phyloP scores from a whole-genome alignment of 2,329 filamentous ascomycete species.

The Calonectria pseudoturangicola region DNA sequence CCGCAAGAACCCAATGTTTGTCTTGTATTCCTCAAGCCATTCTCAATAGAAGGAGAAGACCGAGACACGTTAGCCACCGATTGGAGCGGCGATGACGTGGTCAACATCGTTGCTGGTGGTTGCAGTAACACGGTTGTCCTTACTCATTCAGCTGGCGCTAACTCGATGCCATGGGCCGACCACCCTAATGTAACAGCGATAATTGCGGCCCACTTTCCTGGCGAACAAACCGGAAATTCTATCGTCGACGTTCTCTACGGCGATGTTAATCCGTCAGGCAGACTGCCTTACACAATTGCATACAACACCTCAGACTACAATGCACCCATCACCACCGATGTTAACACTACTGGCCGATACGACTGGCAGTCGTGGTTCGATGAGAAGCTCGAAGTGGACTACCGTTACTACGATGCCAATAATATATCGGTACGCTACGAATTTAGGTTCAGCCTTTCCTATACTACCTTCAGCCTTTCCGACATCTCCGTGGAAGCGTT shows the following conservation, averaged over 20 bases:
- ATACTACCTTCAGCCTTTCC: conserved; percentile 76
- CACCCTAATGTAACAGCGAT: conserved; percentile 80
- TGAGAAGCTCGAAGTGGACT: conserved; percentile 81
- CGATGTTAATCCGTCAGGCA: conserved; percentile 79
- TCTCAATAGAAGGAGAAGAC: conserved; percentile 79
- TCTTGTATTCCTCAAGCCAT: conserved; percentile 78
- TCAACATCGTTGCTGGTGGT: conserved; percentile 77
- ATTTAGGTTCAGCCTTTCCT: conserved; percentile 82
- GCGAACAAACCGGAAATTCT: conserved; percentile 81
- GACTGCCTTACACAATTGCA: conserved; percentile 82
- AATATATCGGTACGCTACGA: conserved; percentile 77
- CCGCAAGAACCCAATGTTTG: conserved; percentile 73
- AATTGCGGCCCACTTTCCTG: conserved; percentile 81
- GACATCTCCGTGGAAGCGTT: conserved; percentile 46
- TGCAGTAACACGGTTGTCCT: conserved; percentile 80
- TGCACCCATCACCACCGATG: conserved; percentile 60
- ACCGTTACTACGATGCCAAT: conserved; percentile 78
- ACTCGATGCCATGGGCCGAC: conserved; percentile 81
- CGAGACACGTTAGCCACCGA: conserved; percentile 71
- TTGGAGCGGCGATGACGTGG: conserved; percentile 77
- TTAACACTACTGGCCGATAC: conserved; percentile 60
- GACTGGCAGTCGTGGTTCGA: conserved; percentile 71
- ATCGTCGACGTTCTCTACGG: conserved; percentile 59
- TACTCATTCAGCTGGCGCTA: conserved; percentile 80
- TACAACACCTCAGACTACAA: conserved; percentile 69